Conservation (phyloP, 257 asterid species). For the Solanum habrochaites region DNA sequence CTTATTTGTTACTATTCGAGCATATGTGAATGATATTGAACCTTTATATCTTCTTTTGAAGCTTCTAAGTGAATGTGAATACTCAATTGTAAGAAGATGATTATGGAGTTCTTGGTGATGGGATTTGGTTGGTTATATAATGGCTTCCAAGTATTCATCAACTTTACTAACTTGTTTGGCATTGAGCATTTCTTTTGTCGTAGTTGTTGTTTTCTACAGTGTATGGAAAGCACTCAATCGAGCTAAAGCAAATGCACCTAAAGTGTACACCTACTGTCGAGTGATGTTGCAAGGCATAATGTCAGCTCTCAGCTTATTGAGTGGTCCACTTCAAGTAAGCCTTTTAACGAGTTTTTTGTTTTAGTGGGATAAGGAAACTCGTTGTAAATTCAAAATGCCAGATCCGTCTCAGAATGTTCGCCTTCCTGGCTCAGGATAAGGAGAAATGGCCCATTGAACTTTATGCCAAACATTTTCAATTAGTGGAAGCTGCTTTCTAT, state of each 20-base stretch:
- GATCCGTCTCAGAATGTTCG: background rate
- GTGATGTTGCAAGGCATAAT: background rate
- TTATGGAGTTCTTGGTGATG: background rate
- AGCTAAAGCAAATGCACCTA: background rate
- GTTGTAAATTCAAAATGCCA: background rate
- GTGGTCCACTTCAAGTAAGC: background rate
- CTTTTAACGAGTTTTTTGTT: background rate
- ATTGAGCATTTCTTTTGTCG: background rate
- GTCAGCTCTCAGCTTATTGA: background rate
- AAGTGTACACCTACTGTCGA: background rate
- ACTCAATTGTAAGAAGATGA: background rate
- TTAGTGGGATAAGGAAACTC: background rate
- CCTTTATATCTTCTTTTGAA: background rate
- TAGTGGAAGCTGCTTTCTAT: background rate
- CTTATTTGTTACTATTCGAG: background rate
- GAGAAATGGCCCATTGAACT: background rate
- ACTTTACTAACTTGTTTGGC: background rate
- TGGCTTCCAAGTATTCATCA: background rate
- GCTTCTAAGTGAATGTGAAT: background rate
- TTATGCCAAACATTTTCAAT: background rate
- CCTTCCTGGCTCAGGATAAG: background rate
- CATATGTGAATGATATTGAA: background rate
- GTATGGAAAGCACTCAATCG: background rate
- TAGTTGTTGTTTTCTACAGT: background rate
- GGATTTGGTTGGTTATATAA: background rate